Evolutionary conservation across 164 flowering plant genomes (phyloP), one percentile per base, ranked within the genome.

Genomic region (Piper longum): DNA sequence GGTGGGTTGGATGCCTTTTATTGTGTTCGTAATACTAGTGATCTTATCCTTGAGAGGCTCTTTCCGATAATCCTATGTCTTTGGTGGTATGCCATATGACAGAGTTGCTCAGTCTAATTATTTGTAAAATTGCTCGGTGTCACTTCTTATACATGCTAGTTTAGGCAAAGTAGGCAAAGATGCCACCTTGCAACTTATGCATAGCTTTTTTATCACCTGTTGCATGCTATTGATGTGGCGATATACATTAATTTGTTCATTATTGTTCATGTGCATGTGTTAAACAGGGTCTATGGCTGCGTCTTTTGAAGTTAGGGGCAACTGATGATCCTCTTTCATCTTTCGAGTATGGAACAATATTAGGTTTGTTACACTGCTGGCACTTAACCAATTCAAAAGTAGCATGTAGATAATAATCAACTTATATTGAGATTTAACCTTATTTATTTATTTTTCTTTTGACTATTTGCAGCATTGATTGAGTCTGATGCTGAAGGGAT

Each of bases 401-500:
- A 1, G 14, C 17, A 16, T n/a, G 16, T 41, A 11, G 14, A 43
- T 60, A 0, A 26, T 56, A 9, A 56, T 4, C 14, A 6, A 56
- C 8, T 3, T 17, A n/a, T 17, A 60, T 60, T 4, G 41, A 18
- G n/a, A 42, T 4, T 26, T 57, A 0, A 7, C 16, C 3, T 6
- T 57, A 3, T 57, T 9, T 57, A 13, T 57, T 39, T 57, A 4
- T 3, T 19, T 54, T 18, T 4, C 9, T 51, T 19, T 56, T 18
- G 59, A 57, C 36, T 13, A 26, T 14, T 60, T 77, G 71, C 89
- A 90, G 99, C 99, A 67, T 80, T 95, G 65, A 95, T 95, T 54
- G 97, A 95, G 78, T 91, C 93, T 71, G 99, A 95, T 77, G 99
- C 99, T 0, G 99, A 95, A 78, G 99, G 99, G 3, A 95, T 95